Conservation (phyloP, 164 flowering plant species). For the Pachysandra terminalis region DNA sequence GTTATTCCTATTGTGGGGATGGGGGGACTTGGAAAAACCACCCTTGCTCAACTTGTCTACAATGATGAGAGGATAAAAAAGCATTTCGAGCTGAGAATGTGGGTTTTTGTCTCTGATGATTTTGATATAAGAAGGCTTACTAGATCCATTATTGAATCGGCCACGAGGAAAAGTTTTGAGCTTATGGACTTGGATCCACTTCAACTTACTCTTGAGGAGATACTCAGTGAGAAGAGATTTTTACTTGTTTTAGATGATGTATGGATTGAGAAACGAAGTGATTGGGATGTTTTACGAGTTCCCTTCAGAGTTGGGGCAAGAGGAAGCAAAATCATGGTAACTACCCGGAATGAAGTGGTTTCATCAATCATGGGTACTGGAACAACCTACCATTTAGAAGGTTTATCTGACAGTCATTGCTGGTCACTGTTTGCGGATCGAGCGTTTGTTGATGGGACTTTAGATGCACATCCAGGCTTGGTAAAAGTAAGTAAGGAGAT, state of each 20-base stretch:
- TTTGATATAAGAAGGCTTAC: not conserved
- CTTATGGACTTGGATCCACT: not conserved
- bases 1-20: not conserved
- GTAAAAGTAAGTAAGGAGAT: too few species aligned
- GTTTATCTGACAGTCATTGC: too few species aligned
- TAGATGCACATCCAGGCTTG: too few species aligned
- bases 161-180: not conserved
- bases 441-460: too few species aligned
- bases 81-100: not conserved
- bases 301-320: not conserved
- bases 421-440: too few species aligned
- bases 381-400: too few species aligned
- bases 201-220: not conserved
- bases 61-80: not conserved
- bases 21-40: conserved; percentile 1
- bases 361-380: not conserved
- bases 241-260: not conserved
- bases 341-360: not conserved
- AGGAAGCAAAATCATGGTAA: not conserved
- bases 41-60: not conserved
- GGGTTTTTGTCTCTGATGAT: not conserved
- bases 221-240: not conserved
- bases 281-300: not conserved
- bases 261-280: not conserved
- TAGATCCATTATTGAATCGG: not conserved